Evolutionary conservation across 768 basidiomycete genomes (phyloP), one percentile per base, ranked within the genome.

Genomic region (Mycena pura): DNA sequence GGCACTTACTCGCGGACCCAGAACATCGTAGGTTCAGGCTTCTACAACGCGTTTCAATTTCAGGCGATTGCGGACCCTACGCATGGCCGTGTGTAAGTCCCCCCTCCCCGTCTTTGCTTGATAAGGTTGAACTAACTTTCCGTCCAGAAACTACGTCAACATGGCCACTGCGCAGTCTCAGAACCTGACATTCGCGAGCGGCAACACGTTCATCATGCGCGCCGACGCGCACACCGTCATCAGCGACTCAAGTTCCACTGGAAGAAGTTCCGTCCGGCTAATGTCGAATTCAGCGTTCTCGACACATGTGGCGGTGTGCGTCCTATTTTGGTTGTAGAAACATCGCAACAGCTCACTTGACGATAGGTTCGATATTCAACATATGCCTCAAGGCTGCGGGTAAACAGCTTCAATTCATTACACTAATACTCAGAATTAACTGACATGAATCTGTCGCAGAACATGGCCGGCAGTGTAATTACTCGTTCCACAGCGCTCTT

Each of bases 331-430:
- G 31, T 31, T n/a, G 15, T 43, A 48, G 13, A 53, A 21, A 24
- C 46, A 29, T 54, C 38, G 50, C 13, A 52, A 36, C 56, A 53
- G n/a, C 43, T 32, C 22, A 39, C 19, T 24, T n/a, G 25, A 25
- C 5, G 0, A 32, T 63, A 80, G 77, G 32, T 77, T 84, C 62
- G 80, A 87, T 66, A 64, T 86, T 47, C 71, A 77, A 19, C 86
- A 87, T 68, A 87, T 87, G 84, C 86, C 86, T 11, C 76, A 84
- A 63, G 86, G 86, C 8, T 85, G 84, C 68, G 83, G 80, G 82
- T 82, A 51, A 56, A 80, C 72, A n/a, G 38, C 47, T 22, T 25
- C 31, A n/a, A 25, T 38, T 39, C 15, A 32, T 43, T 9, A 38
- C 9, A 9, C 17, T 15, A 29, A 10, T 50, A 47, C 15, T 38